Evolutionary conservation across 2,329 filamentous ascomycete genomes (phyloP).

Genomic region (Waltergamsia citrina): DNA sequence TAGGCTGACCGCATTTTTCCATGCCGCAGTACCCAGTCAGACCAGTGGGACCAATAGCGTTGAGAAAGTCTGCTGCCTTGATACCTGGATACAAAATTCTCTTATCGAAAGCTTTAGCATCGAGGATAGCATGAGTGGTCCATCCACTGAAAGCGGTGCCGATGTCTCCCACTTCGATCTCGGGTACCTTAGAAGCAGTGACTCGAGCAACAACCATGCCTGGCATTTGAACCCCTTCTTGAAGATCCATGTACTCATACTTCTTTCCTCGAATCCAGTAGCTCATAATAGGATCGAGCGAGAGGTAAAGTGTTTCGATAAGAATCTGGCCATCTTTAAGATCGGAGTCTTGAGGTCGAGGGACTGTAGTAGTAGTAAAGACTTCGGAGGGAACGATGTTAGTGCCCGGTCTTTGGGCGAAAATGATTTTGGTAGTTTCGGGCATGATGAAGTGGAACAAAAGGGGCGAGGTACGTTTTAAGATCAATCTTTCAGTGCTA

Average conservation of each 20-base stretch:
- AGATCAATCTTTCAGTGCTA: no score
- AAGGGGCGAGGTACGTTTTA: no score
- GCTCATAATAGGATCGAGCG: constrained; percentile 59
- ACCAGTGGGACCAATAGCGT: constrained; percentile 55
- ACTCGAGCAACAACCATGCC: constrained; percentile 51
- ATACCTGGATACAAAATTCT: constrained; percentile 27
- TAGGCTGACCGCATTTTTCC: constrained; percentile 55
- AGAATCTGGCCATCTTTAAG: constrained; percentile 51
- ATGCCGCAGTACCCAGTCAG: constrained; percentile 74
- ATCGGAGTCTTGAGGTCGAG: constrained; percentile 32
- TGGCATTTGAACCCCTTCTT: constrained; percentile 60
- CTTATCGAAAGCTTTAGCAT: constrained; percentile 37
- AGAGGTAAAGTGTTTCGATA: constrained; percentile 44
- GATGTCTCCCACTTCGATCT: constrained; percentile 46
- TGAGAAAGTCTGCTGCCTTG: constrained; percentile 44
- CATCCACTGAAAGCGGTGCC: constrained; percentile 49
- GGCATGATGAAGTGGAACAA: not conserved
- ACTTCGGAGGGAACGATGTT: constrained; percentile 50
- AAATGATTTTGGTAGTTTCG: constrained; percentile 25
- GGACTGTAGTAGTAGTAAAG: constrained; percentile 39
- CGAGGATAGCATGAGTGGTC: constrained; percentile 54
- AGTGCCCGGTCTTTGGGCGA: constrained; percentile 46
- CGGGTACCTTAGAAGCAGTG: constrained; percentile 45
- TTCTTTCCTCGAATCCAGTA: constrained; percentile 53
- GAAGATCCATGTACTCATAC: constrained; percentile 51